Conservation (phyloP, 495 filamentous ascomycete species). For the Aspergillus hancockii region DNA sequence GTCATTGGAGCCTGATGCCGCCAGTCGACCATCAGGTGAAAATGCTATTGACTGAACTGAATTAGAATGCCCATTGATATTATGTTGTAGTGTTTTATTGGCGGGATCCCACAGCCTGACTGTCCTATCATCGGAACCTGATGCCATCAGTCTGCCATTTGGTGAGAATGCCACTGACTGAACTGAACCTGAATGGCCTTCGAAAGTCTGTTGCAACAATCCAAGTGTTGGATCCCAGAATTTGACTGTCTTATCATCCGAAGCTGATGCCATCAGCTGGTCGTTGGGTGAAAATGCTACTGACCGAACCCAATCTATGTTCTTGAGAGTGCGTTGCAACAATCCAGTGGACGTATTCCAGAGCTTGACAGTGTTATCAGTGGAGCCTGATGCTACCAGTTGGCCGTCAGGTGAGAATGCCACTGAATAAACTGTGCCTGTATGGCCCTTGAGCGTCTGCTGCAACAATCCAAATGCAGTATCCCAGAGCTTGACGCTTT, state of each 20-base stretch:
- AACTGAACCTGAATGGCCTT: conserved; percentile 15
- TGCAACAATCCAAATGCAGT: background rate
- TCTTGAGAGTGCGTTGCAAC: background rate
- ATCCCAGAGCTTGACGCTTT: conserved; percentile 40
- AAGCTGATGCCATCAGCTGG: conserved; percentile 30
- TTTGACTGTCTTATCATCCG: conserved; percentile 29
- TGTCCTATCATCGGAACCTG: conserved; percentile 29
- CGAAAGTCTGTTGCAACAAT: background rate
- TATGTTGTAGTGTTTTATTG: background rate
- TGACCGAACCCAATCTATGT: conserved; percentile 10
- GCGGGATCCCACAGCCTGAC: conserved; percentile 37
- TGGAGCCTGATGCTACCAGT: conserved; percentile 33
- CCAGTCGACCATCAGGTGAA: conserved; percentile 27
- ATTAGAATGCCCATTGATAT: conserved; percentile 15
- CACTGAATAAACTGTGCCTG: conserved; percentile 11
- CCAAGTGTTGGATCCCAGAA: conserved; percentile 32
- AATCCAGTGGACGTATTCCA: conserved; percentile 28
- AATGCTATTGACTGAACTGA: conserved; percentile 25
- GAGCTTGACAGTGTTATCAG: conserved; percentile 31
- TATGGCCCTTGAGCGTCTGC: conserved; percentile 17
- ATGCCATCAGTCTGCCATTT: conserved; percentile 30
- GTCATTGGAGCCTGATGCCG: conserved; percentile 24
- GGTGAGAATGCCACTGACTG: conserved; percentile 29
- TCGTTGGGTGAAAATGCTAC: conserved; percentile 40
- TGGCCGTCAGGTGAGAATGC: conserved; percentile 32